Base-by-base conservation (phyloP, 495 filamentous ascomycete genomes). In the Recurvomyces mirabilis region DNA sequence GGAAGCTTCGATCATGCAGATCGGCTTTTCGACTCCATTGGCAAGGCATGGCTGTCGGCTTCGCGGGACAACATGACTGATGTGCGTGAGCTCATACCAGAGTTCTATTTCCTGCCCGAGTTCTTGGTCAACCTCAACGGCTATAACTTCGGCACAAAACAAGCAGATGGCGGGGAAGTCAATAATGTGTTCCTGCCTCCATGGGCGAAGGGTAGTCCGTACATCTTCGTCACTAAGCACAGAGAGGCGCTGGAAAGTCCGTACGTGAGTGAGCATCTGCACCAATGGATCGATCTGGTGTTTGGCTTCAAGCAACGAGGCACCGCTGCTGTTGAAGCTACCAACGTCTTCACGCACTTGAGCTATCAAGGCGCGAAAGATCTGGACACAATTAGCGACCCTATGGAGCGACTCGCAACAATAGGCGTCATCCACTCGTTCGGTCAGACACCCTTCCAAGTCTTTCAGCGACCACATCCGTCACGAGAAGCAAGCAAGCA, bases 351-450 rank as follows among this genome's bases (percentile, higher is more conserved):
- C 71, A 87, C 94, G 53, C 83, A 93, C 56, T 69, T 94, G 11
- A 94, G 87, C 0, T 98, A 98, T 63, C 83, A 86, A 49, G 91
- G 91, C 12, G 87, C 89, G 9, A 87, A 82, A 53, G 83, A 98
- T 63, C 71, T 98, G 2, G 91, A 98, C 54, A 79, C 77, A 35
- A 96, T 98, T 54, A 75, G 79, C 30, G 91, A 98, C 57, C 82
- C 83, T 0, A 72, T 84, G 43, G 87, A 94, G 59, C 72, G 83
- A 26, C 64, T 84, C 14, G 83, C 84, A 4, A 88, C 86, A 0
- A 94, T 94, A 51, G 84, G 86, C 19, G 94, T 94, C 55, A 94
- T 98, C 47, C 87, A 98, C 63, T 95, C 95, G 57, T 98, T 98
- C 63, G 91, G 91, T 1, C 91, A 98, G 60, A 98, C 93, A 11